Conservation (phyloP, 225 moss, liverwort and hornwort genomes). For the Antitrichia curtipendula region DNA sequence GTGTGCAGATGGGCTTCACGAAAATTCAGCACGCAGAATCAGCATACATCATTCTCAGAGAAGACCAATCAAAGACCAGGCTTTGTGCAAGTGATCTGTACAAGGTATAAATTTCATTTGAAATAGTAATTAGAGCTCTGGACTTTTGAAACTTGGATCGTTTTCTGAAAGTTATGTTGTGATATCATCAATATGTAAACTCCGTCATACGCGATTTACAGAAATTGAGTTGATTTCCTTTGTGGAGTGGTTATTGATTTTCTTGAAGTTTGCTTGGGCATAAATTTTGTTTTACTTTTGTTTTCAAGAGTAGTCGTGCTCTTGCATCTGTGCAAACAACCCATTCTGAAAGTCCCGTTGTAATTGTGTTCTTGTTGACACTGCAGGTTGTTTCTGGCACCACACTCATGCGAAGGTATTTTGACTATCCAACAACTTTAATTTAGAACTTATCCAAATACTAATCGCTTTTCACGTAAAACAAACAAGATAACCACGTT, state of each 20-base stretch:
- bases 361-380: not conserved
- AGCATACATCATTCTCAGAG: not conserved
- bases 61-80: not conserved
- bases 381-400: not conserved
- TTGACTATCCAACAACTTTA: not conserved
- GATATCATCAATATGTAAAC: not conserved
- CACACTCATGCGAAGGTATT: not conserved
- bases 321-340: not conserved
- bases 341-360: not conserved
- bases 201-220: not conserved
- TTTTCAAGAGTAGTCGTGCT: accelerated
- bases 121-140: not conserved
- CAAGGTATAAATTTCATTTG: not conserved
- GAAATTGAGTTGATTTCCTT: not conserved
- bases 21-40: accelerated
- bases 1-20: not conserved
- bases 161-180: not conserved
- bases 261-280: not conserved
- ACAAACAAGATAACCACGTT: not conserved
- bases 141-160: not conserved
- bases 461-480: not conserved
- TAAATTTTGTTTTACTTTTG: not conserved
- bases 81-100: not conserved
- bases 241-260: not conserved
- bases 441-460: not conserved